These are phyloP conservation scores for Lactarius quietus DNA, from an alignment of 768 basidiomycete genomes.

Conservation along the genomic window DNA sequence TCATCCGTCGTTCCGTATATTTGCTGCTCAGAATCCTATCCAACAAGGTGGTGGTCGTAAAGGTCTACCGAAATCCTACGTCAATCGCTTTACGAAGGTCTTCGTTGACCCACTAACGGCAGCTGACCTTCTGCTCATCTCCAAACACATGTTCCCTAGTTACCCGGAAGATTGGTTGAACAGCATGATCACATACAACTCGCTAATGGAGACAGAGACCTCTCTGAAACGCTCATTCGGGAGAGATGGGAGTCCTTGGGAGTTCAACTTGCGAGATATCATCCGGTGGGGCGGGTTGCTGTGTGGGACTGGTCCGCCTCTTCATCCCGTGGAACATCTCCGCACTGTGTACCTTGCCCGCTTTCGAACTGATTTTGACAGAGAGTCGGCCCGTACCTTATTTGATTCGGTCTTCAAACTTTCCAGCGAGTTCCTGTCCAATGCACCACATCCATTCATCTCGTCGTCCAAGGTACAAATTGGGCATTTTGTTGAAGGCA, in stretches of 20 bases:
- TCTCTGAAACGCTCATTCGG: constrained; percentile 64
- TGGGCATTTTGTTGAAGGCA: constrained; percentile 52
- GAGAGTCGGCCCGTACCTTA: constrained; percentile 45
- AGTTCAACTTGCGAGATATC: constrained; percentile 95
- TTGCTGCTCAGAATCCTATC: constrained; percentile 96
- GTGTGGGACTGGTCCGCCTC: constrained; percentile 31
- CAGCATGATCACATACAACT: constrained; percentile 82
- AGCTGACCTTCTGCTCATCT: constrained; percentile 75
- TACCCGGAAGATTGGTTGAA: constrained; percentile 51
- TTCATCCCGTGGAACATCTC: constrained; percentile 61
- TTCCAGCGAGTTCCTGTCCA: constrained; percentile 28
- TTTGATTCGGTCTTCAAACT: constrained; percentile 52
- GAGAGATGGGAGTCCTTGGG: constrained; percentile 87
- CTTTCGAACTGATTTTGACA: constrained; percentile 75
- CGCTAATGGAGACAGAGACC: constrained; percentile 62
- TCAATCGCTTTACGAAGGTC: constrained; percentile 98
- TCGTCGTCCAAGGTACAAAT: constrained; percentile 55
- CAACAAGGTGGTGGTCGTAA: constrained; percentile 97
- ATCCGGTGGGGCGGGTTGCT: constrained; percentile 79
- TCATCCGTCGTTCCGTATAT: constrained; percentile 94
- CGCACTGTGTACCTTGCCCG: constrained; percentile 78
- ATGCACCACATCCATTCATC: constrained; percentile 39
- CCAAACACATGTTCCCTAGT: constrained; percentile 65
- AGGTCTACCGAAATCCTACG: constrained; percentile 94
- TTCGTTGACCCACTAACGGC: constrained; percentile 82